A percentile compares a stretch with the other conserved stretches of the same genome.
phyloP scores from a whole-genome alignment of 257 asterid genomes.

The Nemophila menziesii region DNA sequence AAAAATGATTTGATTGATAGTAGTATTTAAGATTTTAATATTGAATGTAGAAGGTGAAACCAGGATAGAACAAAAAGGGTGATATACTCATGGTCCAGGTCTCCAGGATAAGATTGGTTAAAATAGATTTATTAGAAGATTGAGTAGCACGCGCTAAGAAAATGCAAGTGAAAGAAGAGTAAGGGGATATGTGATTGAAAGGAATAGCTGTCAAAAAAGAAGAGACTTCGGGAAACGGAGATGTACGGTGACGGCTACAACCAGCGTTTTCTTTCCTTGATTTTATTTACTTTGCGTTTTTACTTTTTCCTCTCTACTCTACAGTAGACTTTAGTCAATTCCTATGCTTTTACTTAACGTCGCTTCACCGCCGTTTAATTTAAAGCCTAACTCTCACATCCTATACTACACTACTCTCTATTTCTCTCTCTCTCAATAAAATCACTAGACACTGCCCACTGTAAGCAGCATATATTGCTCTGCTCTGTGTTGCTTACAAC shows the following conservation, averaged over 20 bases:
- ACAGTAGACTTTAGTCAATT: conserved; percentile 3
- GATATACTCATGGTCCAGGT: no score
- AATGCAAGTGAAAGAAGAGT: background rate
- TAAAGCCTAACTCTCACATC: background rate
- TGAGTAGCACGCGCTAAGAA: background rate
- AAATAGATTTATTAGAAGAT: no score
- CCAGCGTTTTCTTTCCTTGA: background rate
- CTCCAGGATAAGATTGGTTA: no score
- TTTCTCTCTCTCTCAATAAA: conserved; percentile 11
- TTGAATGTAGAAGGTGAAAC: no score
- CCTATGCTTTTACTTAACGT: conserved; percentile 35
- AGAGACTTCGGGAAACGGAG: conserved; percentile 35
- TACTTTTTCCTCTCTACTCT: no score
- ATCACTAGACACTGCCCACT: conserved; percentile 14
- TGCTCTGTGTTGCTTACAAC: conserved; percentile 34
- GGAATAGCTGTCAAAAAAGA: background rate
- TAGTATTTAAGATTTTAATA: no score
- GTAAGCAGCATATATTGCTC: conserved; percentile 14
- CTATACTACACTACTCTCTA: conserved; percentile 1
- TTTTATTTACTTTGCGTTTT: no score
- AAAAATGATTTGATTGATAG: no score
- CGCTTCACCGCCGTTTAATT: conserved; percentile 80
- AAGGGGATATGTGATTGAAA: background rate
- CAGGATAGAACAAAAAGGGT: no score
- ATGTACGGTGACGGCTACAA: conserved; percentile 46